Percentiles rank a stretch among this genome's conserved stretches.
phyloP scores from a whole-genome alignment of 2,329 filamentous ascomycete species.

The Hypomyces perniciosus region DNA sequence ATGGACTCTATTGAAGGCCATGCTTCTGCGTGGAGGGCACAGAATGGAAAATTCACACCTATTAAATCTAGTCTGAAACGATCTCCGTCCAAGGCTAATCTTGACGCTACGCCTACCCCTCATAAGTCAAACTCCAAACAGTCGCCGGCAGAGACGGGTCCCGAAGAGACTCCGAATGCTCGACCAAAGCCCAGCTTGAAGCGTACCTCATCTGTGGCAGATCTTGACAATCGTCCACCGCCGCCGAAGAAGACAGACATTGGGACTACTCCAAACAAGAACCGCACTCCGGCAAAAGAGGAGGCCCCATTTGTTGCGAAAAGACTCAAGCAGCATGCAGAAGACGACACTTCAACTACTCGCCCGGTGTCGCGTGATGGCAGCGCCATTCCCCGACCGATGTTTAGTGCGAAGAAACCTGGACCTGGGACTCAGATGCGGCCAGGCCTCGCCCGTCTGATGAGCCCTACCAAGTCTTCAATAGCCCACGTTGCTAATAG shows the following conservation, averaged over 20 bases:
- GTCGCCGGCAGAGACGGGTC: conserved; percentile 52
- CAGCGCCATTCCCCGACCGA: conserved; percentile 44
- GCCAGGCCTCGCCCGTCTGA: conserved; percentile 50
- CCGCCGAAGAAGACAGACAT: conserved; percentile 23
- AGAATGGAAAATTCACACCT: conserved; percentile 48
- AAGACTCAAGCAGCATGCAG: conserved; percentile 60
- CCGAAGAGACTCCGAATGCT: conserved; percentile 51
- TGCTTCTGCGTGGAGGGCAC: conserved; percentile 67
- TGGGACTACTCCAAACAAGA: conserved; percentile 16
- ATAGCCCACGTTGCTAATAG: conserved; percentile 44
- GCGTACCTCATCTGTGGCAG: conserved; percentile 27
- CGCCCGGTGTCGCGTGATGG: conserved; percentile 53
- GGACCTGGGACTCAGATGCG: conserved; percentile 36
- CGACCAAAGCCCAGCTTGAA: conserved; percentile 31
- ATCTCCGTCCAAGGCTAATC: conserved; percentile 42
- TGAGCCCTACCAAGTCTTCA: conserved; percentile 75
- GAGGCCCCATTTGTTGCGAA: conserved; percentile 48
- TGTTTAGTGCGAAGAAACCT: conserved; percentile 22
- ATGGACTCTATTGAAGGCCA: conserved; percentile 95
- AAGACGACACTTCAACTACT: conserved; percentile 63
- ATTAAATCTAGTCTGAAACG: conserved; percentile 32
- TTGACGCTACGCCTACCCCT: conserved; percentile 29
- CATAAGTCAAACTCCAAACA: conserved; percentile 44
- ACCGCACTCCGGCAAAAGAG: conserved; percentile 6
- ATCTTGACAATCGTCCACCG: conserved; percentile 24